These are phyloP conservation scores for Boehmeria nivea DNA, from an alignment of 306 rosid genomes.

Conservation along the genomic window DNA sequence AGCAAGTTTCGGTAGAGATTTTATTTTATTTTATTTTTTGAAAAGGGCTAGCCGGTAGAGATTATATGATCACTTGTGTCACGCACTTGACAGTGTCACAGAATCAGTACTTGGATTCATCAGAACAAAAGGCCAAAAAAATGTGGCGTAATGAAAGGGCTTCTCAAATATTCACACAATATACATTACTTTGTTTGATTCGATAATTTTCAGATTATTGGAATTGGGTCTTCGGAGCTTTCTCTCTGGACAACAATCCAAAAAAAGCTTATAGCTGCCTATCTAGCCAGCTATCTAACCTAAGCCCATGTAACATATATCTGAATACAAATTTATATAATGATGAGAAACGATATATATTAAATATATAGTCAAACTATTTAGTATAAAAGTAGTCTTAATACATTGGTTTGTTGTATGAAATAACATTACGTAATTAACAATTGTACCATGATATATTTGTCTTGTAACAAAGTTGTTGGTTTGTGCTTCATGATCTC, in stretches of 20 bases:
- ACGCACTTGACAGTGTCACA: not conserved
- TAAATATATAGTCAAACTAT: too few species aligned
- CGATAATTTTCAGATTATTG: slow-evolving; percentile 21
- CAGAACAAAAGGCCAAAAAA: slow-evolving; percentile 20
- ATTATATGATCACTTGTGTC: too few species aligned
- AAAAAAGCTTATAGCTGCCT: slow-evolving; percentile 36
- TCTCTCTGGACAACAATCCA: slow-evolving; percentile 46
- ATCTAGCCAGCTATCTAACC: too few species aligned
- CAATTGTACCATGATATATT: too few species aligned
- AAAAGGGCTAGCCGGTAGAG: too few species aligned
- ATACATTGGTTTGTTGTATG: too few species aligned
- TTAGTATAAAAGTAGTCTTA: too few species aligned
- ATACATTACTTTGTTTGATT: slow-evolving; percentile 1
- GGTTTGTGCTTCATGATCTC: not conserved
- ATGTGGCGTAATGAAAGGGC: slow-evolving; percentile 3
- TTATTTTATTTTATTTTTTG: too few species aligned
- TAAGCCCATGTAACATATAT: not conserved
- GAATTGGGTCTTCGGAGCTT: slow-evolving; percentile 32
- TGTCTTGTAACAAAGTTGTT: slow-evolving; percentile 25
- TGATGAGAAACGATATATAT: slow-evolving; percentile 23
- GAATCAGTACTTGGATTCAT: slow-evolving; percentile 12
- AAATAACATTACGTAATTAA: too few species aligned
- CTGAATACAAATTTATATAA: slow-evolving; percentile 6
- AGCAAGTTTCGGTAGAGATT: not conserved
- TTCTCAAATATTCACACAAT: not conserved